Evolutionary conservation across 805 yeast genomes (phyloP), one percentile per base, ranked within the genome.

Genomic region (Pichia exigua): DNA sequence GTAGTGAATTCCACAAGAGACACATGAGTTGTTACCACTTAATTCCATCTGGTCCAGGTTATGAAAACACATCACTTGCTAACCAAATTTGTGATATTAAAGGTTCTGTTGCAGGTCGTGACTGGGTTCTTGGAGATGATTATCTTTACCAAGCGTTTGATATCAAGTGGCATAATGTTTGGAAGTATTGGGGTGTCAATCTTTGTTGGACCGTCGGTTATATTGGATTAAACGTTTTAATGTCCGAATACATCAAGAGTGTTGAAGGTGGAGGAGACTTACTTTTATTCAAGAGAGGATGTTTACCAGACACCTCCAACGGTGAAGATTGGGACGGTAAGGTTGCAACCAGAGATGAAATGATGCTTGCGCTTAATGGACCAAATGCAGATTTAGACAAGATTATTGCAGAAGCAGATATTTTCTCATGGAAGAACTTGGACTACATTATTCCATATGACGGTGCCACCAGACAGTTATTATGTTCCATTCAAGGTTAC

Each of bases 111-210:
- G 61, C 60, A 17, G 56, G 55, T 13, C 56, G 74, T 21, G 52
- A 61, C 18, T 62, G 64, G 52, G 85, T 82, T 47, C 62, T 63
- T 52, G 88, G 88, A 63, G 77, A 75, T 50, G 63, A 62, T 27
- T 82, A 79, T 58, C 52, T 82, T 24, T 56, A 57, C 5, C 60
- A 59, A 9, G 64, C 81, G 12, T 87, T 66, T 66, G 64, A 66
- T 44, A 87, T 82, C 70, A 65, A 61, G 26, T 79, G 75, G 60
- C 57, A 66, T 22, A 87, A 88, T 65, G 75, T 78, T 48, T 88
- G 96, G 96, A 80, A 95, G 70, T 85, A 88, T 64, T 75, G 83
- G 53, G 96, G 82, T 56, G 73, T 78, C 51, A 50, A 71, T 45
- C 46, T 75, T 58, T 77, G 66, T 11, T 76, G 71, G 59, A 62